These are phyloP conservation scores for Auriscalpium vulgare DNA, from an alignment of 768 basidiomycete species.

Conservation along the genomic window DNA sequence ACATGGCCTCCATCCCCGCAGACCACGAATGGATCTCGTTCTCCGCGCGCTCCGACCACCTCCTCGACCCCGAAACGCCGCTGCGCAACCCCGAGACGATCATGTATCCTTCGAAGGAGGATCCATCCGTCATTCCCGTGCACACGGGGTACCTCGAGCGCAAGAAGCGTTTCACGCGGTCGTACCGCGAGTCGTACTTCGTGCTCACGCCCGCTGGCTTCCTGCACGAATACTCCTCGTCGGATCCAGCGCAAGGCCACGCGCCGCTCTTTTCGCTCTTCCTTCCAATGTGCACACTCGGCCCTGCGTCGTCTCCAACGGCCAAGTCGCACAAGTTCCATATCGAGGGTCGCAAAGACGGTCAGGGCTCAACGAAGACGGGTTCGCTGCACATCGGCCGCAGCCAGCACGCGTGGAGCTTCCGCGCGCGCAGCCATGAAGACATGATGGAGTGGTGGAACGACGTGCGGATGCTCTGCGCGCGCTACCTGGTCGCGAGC, in stretches of 20 bases:
- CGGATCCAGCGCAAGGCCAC: conserved; percentile 55
- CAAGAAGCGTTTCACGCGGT: conserved; percentile 89
- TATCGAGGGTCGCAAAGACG: conserved; percentile 87
- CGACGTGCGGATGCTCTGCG: conserved; percentile 88
- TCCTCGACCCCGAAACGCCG: conserved; percentile 95
- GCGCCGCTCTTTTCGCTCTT: conserved; percentile 79
- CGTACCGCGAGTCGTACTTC: conserved; percentile 81
- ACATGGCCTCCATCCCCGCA: conserved; percentile 74
- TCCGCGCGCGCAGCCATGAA: conserved; percentile 81
- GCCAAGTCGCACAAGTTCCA: conserved; percentile 91
- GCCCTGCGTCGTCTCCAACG: conserved; percentile 68
- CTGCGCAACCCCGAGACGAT: conserved; percentile 72
- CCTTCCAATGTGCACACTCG: conserved; percentile 91
- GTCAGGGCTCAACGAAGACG: conserved; percentile 54
- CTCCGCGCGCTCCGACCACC: conserved; percentile 86
- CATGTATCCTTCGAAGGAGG: conserved; percentile 85
- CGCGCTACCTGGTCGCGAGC: conserved; percentile 87
- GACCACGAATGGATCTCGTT: conserved; percentile 96
- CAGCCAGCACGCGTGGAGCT: conserved; percentile 73
- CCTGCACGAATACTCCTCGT: conserved; percentile 82
- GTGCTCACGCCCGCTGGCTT: conserved; percentile 95
- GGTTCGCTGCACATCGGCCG: conserved; percentile 38
- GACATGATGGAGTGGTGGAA: conserved; percentile 99
- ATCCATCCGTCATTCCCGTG: conserved; percentile 76
- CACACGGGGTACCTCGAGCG: conserved; percentile 89